These are phyloP conservation scores for Tylopilus sp. DNA, from an alignment of 768 basidiomycete species.

Conservation along the genomic window DNA sequence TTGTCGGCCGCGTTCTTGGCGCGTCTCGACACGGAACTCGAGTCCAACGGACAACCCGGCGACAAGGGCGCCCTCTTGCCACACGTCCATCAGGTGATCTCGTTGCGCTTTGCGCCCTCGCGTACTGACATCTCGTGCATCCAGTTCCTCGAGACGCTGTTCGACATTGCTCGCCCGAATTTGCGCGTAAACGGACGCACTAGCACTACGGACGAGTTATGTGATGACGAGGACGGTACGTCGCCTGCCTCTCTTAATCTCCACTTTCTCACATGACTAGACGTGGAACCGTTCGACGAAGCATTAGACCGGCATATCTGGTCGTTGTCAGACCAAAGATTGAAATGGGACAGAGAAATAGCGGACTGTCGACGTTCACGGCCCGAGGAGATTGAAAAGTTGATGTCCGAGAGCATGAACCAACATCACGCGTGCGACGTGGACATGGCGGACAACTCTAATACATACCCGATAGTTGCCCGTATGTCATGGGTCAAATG, in stretches of 20 bases:
- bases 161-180: constrained; percentile 64
- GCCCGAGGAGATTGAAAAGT: constrained; percentile 50
- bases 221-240: constrained; percentile 52
- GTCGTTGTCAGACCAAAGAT: constrained; percentile 69
- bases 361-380: constrained; percentile 61
- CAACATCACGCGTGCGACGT: constrained; percentile 32
- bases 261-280: constrained; percentile 30
- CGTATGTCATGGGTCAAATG: constrained; percentile 8
- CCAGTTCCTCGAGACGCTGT: constrained; percentile 62
- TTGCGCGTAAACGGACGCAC: constrained; percentile 75
- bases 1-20: constrained; percentile 45
- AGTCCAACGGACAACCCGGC: constrained; percentile 34
- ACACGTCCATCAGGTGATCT: constrained; percentile 49
- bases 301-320: constrained; percentile 79
- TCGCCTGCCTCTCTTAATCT: not conserved
- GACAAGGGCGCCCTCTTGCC: constrained; percentile 48
- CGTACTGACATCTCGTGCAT: not conserved
- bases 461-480: not conserved
- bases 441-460: constrained; percentile 18
- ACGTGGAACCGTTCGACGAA: constrained; percentile 83
- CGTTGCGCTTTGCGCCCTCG: not conserved
- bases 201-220: constrained; percentile 55
- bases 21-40: constrained; percentile 46
- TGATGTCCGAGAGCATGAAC: constrained; percentile 38
- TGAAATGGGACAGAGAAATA: constrained; percentile 73